Evolutionary conservation across 1,284 basidiomycete species (phyloP).

Genomic region (Sporisorium scitamineum): DNA sequence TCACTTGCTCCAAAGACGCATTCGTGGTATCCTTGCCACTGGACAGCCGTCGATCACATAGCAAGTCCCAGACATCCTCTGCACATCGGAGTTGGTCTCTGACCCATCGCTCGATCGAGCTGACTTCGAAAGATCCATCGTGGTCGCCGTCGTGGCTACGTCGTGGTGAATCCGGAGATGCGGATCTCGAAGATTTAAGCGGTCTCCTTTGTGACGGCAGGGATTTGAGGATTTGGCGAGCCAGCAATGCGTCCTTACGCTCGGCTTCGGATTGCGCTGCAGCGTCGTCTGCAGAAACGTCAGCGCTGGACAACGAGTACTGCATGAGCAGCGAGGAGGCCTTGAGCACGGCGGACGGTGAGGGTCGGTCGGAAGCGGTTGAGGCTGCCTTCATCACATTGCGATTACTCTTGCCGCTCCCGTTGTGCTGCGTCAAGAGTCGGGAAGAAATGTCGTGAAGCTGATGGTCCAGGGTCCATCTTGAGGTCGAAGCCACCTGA

Average conservation of each 20-base stretch:
- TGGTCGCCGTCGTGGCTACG: constrained; percentile 10
- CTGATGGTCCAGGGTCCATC: constrained; percentile 40
- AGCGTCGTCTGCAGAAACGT: neutral
- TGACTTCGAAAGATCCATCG: constrained; percentile 24
- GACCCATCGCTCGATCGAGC: constrained; percentile 33
- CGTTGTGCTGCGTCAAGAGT: constrained; percentile 17
- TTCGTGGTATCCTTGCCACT: neutral
- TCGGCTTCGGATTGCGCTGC: neutral
- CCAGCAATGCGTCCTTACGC: neutral
- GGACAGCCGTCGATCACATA: constrained; percentile 22
- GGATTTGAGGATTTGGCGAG: constrained; percentile 27
- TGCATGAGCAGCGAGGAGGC: constrained; percentile 31
- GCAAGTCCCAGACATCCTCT: constrained; percentile 46
- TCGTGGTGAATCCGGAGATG: constrained; percentile 12
- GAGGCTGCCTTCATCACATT: constrained; percentile 20
- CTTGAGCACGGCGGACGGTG: constrained; percentile 26
- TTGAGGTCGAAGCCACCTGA: constrained; percentile 30
- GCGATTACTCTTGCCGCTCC: constrained; percentile 6
- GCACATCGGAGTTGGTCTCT: constrained; percentile 15
- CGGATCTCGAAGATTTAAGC: neutral
- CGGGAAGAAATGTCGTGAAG: constrained; percentile 20
- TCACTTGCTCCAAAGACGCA: neutral
- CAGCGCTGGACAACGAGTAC: constrained; percentile 3
- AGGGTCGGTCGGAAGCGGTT: constrained; percentile 21
- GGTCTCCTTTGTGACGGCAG: constrained; percentile 33